Conservation (phyloP, 1,284 basidiomycete species). For the Gymnopus androsaceus region DNA sequence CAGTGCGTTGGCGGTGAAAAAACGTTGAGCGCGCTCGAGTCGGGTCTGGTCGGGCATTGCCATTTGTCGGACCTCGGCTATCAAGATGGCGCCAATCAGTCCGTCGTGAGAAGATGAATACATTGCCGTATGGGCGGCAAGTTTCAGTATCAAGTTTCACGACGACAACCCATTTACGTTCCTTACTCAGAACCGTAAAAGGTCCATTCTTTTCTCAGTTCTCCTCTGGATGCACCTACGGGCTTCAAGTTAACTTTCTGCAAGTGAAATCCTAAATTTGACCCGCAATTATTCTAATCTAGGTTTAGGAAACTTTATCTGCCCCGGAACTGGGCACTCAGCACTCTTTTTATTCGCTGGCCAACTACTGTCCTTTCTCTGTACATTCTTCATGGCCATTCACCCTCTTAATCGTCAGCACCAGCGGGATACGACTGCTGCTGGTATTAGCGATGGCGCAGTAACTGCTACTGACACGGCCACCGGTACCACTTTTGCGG, state of each 20-base stretch:
- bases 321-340: conserved; percentile 10
- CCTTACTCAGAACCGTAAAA: not conserved
- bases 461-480: conserved; percentile 34
- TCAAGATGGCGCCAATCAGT: too few species aligned
- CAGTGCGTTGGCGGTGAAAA: too few species aligned
- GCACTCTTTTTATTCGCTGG: conserved; percentile 13
- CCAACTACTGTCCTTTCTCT: conserved; percentile 6
- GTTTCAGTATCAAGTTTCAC: not conserved
- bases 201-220: too few species aligned
- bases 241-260: not conserved
- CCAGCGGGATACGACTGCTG: conserved; percentile 42
- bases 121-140: not conserved
- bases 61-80: too few species aligned
- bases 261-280: not conserved
- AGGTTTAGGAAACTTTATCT: not conserved
- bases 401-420: conserved; percentile 8
- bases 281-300: not conserved
- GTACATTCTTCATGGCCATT: conserved; percentile 11
- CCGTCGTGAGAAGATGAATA: not conserved
- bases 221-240: not conserved
- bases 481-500: conserved; percentile 23
- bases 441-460: conserved; percentile 47
- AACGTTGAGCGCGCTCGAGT: too few species aligned
- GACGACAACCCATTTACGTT: not conserved
- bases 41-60: too few species aligned